Evolutionary conservation across 495 filamentous ascomycete genomes (phyloP), one percentile per base, ranked within the genome.

Genomic region (Aspergillus nanangensis): DNA sequence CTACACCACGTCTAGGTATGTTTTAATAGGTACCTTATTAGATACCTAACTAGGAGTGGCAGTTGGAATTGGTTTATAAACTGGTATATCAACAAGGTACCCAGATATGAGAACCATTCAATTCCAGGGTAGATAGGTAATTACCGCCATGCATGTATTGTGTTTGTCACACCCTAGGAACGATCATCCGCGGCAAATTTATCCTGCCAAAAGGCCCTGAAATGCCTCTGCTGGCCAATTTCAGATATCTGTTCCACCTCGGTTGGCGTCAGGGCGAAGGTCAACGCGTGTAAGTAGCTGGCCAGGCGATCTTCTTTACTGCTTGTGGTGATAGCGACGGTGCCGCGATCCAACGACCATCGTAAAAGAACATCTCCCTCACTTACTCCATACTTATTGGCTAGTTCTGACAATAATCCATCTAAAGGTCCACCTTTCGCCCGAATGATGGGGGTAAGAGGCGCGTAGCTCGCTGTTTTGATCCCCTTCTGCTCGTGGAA

Each of bases 291-390:
- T 53, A 90, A 55, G 55, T 86, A 92, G 45, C 76, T 75, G 49
- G 71, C 75, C 57, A 96, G 51, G 38, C 89, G 66, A 47, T 83
- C 65, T 65, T 91, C 83, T 48, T 78, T 94, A 27, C 69, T 65
- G 60, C 82, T 90, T 14, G 90, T 95, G 1, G 89, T 94, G 50
- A 95, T 66, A 0, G 79, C 69, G n/a, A 91, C 80, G 41, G 86
- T 66, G 32, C 82, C 87, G 57, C 89, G 86, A 51, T 96, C 88
- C 25, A 95, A 65, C 22, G 76, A 78, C 90, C 90, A 96, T 44
- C 90, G 64, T 48, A 95, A 54, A 15, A 74, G 71, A 41, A 95
- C 73, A 48, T 92, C 88, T 0, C 71, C 76, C 44, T 81, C 74
- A 11, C 66, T 75, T 19, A 94, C 90, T 3, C 74, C 83, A 53